Percentiles rank a stretch among this genome's conserved stretches.
These are phyloP conservation scores for Tolypocladium tundrense DNA, from an alignment of 2,329 filamentous ascomycete genomes.

Conservation along the genomic window DNA sequence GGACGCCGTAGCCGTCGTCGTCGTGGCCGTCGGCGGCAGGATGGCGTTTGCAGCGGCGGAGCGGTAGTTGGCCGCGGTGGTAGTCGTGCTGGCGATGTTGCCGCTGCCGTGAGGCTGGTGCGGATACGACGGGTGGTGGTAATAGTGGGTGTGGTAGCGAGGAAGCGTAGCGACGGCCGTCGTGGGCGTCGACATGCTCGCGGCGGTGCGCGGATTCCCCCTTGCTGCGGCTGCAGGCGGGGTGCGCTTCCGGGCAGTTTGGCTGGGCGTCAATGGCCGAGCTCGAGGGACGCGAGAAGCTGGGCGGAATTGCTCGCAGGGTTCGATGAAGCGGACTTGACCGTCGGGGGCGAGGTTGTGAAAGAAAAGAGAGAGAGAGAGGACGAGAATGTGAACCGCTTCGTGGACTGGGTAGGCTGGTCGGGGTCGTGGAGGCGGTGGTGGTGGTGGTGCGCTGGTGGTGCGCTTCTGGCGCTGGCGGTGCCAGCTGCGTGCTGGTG, in stretches of 20 bases:
- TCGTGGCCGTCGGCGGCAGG: constrained; percentile 12
- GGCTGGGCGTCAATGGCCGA: background rate
- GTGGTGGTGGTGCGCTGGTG: background rate
- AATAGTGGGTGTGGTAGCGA: constrained; percentile 55
- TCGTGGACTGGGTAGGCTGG: background rate
- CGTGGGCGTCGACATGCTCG: constrained; percentile 68
- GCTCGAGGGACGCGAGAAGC: background rate
- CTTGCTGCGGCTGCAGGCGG: constrained; percentile 2
- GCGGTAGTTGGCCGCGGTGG: constrained; percentile 17
- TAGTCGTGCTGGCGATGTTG: constrained; percentile 10
- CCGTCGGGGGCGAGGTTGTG: background rate
- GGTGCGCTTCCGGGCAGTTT: background rate
- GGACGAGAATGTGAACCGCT: background rate
- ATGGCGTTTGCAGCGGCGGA: constrained; percentile 15
- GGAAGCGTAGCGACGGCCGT: constrained; percentile 65
- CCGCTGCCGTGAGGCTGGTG: constrained; percentile 22
- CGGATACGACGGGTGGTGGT: constrained; percentile 49
- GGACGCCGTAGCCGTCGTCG: constrained; percentile 12
- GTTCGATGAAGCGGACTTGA: background rate
- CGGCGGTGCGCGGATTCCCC: background rate
- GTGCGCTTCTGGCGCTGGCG: background rate
- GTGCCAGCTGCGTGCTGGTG: background rate
- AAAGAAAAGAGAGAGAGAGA: background rate
- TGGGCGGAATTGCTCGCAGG: background rate
- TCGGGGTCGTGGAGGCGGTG: background rate